Evolutionary conservation across 2,329 filamentous ascomycete genomes (phyloP), one percentile per base, ranked within the genome.

Genomic region (Didymella pinodella): DNA sequence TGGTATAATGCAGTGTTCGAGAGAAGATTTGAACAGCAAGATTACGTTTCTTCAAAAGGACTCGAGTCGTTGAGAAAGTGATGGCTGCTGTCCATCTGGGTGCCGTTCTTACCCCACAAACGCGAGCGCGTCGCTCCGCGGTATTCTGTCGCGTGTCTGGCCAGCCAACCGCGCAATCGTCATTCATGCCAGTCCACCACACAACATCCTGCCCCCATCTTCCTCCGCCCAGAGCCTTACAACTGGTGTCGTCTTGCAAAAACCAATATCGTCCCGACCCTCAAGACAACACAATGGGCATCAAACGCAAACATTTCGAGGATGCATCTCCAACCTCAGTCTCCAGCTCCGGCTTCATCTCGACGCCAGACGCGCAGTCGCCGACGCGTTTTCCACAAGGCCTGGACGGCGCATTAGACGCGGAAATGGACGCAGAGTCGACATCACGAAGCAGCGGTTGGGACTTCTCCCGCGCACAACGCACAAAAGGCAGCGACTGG

Each of bases 291-390:
- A 65, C 34, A 49, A 87, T 87, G 85, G 77, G 79, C 22, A 76
- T 83, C 72, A 88, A 88, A 73, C 84, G 85, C 70, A 88, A 87
- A 72, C 83, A 84, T 44, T 85, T 84, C 32, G 64, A 66, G 44
- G 72, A 77, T 41, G 79, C 81, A 62, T 80, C 83, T 16, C 78
- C 82, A 18, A 69, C 80, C 34, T 78, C 81, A 43, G 74, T 77
- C 34, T 77, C 76, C 57, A 78, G 74, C 71, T 72, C 74, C 57
- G 66, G 70, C 54, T 44, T 72, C 54, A 31, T 73, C 46, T 69
- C 71, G 12, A 74, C 73, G 29, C 70, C 72, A 36, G 68, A 72
- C 32, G 64, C 72, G 14, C 72, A 72, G 40, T 71, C 69, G 22
- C 73, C 74, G 11, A 64, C 60, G 7, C 69, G 63, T 4, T 61